These are phyloP conservation scores for Piper longum DNA, from an alignment of 164 flowering plant species.

Conservation along the genomic window DNA sequence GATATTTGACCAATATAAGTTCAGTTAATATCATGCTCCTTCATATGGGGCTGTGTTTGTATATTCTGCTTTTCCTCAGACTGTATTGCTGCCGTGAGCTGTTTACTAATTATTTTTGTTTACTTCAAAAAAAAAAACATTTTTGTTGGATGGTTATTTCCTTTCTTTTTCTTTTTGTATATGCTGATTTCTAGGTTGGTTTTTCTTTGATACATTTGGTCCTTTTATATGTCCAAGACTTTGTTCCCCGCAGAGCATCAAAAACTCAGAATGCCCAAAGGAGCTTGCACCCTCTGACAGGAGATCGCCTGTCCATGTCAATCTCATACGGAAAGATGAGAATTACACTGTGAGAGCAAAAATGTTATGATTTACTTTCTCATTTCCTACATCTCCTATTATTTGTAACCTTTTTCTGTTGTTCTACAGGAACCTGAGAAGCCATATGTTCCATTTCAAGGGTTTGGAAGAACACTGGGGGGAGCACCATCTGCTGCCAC, in stretches of 20 bases:
- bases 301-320: conserved; percentile 41
- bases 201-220: too few species aligned
- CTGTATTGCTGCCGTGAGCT: too few species aligned
- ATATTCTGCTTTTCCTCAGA: too few species aligned
- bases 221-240: not conserved
- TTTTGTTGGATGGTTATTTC: not conserved
- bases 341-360: conserved; percentile 31
- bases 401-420: not conserved
- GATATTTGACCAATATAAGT: too few species aligned
- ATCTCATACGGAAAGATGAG: conserved; percentile 50
- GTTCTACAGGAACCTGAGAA: conserved; percentile 48
- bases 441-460: conserved; percentile 43
- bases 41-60: too few species aligned
- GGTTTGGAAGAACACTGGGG: conserved; percentile 72
- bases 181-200: not conserved
- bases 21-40: too few species aligned
- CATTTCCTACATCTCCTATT: not conserved
- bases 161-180: not conserved
- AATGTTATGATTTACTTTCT: not conserved
- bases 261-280: conserved; percentile 60
- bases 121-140: not conserved
- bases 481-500: conserved; percentile 15
- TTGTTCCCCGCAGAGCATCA: conserved; percentile 54
- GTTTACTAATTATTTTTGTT: not conserved
- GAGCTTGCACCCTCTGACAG: conserved; percentile 65